These are phyloP conservation scores for Neofusicoccum sp. DNA, from an alignment of 2,329 filamentous ascomycete species.

Conservation along the genomic window DNA sequence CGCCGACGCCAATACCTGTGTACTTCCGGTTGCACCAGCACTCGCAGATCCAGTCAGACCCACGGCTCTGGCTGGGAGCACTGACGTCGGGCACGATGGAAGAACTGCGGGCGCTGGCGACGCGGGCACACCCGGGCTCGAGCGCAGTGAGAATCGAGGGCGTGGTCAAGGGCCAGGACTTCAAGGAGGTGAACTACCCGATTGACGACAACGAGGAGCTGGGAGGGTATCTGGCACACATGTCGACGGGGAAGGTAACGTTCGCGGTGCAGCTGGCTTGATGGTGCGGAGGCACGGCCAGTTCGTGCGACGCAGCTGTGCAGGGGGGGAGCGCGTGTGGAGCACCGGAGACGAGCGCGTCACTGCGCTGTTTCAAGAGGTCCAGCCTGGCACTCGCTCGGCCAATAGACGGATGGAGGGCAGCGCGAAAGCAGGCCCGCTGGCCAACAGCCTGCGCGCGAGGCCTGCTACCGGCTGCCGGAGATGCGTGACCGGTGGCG, in stretches of 20 bases:
- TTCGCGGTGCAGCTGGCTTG: conserved; percentile 45
- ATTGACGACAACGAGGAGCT: conserved; percentile 72
- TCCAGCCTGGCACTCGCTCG: background rate
- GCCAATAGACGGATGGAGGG: too few species aligned
- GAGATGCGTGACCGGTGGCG: conserved; percentile 8
- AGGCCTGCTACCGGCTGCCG: conserved; percentile 3
- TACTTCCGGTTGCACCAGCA: conserved; percentile 68
- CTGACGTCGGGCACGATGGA: conserved; percentile 57
- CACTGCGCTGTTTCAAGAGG: background rate
- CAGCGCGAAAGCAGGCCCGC: too few species aligned
- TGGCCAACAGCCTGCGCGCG: background rate
- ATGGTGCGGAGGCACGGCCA: conserved; percentile 1
- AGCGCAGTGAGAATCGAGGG: conserved; percentile 65
- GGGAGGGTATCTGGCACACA: conserved; percentile 67
- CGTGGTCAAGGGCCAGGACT: conserved; percentile 54
- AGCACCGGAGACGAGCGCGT: background rate
- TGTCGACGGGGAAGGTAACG: conserved; percentile 55
- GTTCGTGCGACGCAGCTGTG: conserved; percentile 8
- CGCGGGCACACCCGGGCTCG: conserved; percentile 59
- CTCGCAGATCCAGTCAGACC: conserved; percentile 55
- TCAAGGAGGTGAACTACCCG: conserved; percentile 59
- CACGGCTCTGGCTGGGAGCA: conserved; percentile 64
- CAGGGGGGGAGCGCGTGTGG: conserved; percentile 9
- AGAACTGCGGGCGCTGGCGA: conserved; percentile 63
- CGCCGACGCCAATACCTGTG: conserved; percentile 49